Evolutionary conservation across 78 protist genomes (phyloP).

Genomic region (Dictyostelium firmibasis): DNA sequence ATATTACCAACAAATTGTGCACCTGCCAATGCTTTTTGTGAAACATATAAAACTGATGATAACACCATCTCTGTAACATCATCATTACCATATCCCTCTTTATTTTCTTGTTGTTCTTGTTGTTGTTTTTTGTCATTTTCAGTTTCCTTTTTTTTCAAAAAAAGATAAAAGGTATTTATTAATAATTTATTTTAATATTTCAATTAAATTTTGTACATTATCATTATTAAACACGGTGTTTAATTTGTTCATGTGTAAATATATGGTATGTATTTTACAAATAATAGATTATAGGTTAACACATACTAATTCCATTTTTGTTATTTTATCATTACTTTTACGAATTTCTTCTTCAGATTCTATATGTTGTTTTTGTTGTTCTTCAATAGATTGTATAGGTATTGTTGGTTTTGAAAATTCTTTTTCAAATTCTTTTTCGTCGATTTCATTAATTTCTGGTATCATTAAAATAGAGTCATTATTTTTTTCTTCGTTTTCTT

Average conservation of each 20-base stretch:
- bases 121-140: not conserved
- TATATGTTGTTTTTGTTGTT: not conserved
- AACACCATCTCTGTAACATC: slow-evolving; percentile 6
- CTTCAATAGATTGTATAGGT: not conserved
- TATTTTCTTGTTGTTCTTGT: not conserved
- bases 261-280: too few relatives aligned
- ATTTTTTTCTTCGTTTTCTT: not conserved
- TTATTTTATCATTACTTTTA: not conserved
- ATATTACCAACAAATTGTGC: slow-evolving; percentile 44
- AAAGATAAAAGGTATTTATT: too few relatives aligned
- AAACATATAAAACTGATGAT: not conserved
- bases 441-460: not conserved
- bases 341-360: not conserved
- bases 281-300: too few relatives aligned
- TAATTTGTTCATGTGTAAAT: too few relatives aligned
- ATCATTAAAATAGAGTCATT: not conserved
- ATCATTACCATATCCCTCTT: slow-evolving; percentile 6
- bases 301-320: not conserved
- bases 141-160: not conserved
- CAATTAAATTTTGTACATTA: too few relatives aligned
- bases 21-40: slow-evolving; percentile 26
- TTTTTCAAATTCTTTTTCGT: not conserved
- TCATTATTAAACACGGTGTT: too few relatives aligned
- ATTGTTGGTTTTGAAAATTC: not conserved
- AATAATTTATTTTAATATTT: too few relatives aligned